Conservation (phyloP, 1,284 basidiomycete species). For the Malassezia cuniculi region DNA sequence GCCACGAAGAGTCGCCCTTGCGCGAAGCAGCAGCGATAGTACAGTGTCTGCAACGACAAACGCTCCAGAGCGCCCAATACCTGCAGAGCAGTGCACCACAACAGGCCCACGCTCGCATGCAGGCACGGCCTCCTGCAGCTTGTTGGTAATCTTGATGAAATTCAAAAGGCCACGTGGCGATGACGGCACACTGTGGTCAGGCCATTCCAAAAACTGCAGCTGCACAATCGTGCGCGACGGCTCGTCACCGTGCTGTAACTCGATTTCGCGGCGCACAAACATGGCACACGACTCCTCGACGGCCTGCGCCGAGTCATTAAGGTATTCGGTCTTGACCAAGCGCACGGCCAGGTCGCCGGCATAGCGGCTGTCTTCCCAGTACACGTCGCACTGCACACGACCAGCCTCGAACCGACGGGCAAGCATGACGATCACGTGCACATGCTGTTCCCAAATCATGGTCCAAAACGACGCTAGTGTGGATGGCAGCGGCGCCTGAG, state of each 20-base stretch:
- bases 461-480: slow-evolving; percentile 92
- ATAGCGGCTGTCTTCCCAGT: slow-evolving; percentile 69
- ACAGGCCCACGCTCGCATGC: slow-evolving; percentile 19
- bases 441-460: slow-evolving; percentile 51
- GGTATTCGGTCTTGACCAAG: slow-evolving; percentile 24
- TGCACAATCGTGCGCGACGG: slow-evolving; percentile 22
- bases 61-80: slow-evolving; percentile 39
- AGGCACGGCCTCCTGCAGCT: slow-evolving; percentile 12
- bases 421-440: slow-evolving; percentile 57
- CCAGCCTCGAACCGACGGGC: slow-evolving; percentile 82
- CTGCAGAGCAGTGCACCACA: slow-evolving; percentile 44
- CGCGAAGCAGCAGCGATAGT: slow-evolving; percentile 26
- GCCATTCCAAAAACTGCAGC: slow-evolving; percentile 42
- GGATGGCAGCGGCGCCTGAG: slow-evolving; percentile 80
- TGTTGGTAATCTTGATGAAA: slow-evolving; percentile 25
- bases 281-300: slow-evolving; percentile 14
- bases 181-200: slow-evolving; percentile 40
- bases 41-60: slow-evolving; percentile 36
- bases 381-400: slow-evolving; percentile 76
- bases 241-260: slow-evolving; percentile 14
- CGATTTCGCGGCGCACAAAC: slow-evolving; percentile 25
- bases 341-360: slow-evolving; percentile 54
- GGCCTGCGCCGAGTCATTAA: too few relatives aligned
- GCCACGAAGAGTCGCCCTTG: too few relatives aligned
- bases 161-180: slow-evolving; percentile 27